phyloP scores from a whole-genome alignment of 176 grass and related monocot species.

The Hsuehochloa calcarea region DNA sequence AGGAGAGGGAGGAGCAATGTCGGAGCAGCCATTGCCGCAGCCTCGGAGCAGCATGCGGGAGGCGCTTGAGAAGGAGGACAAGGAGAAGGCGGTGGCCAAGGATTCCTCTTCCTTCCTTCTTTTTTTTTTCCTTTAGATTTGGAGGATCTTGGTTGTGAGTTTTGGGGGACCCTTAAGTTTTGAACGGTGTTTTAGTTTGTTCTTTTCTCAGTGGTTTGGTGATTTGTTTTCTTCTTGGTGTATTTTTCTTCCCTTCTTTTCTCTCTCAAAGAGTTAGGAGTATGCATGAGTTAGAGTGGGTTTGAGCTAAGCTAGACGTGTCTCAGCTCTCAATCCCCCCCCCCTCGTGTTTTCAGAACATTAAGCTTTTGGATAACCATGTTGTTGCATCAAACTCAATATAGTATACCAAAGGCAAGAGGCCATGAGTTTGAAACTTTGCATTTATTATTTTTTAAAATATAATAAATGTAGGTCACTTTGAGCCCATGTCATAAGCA shows the following conservation, averaged over 20 bases:
- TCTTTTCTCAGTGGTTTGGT: neutral
- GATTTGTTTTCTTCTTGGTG: neutral
- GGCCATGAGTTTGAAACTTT: too few relatives aligned
- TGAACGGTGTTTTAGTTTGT: neutral
- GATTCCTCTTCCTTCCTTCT: neutral
- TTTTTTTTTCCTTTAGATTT: neutral
- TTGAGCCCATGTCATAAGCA: too few relatives aligned
- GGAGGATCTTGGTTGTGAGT: neutral
- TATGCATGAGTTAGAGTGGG: neutral
- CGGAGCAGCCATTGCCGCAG: conserved; percentile 61
- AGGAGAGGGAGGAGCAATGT: conserved; percentile 41
- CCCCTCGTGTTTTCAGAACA: too few relatives aligned
- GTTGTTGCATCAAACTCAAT: too few relatives aligned
- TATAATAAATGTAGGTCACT: too few relatives aligned
- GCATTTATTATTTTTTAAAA: too few relatives aligned
- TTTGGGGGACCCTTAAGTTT: neutral
- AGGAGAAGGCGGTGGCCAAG: conserved; percentile 59
- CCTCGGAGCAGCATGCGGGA: conserved; percentile 77
- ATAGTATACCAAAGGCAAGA: too few relatives aligned
- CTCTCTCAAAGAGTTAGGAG: neutral
- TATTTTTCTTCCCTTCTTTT: neutral
- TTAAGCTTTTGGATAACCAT: too few relatives aligned
- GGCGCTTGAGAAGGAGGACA: conserved; percentile 73
- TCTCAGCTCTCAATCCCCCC: too few relatives aligned
- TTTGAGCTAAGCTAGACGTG: neutral